phyloP scores from a whole-genome alignment of 345 rosid species.

The Erucastrum elatum region DNA sequence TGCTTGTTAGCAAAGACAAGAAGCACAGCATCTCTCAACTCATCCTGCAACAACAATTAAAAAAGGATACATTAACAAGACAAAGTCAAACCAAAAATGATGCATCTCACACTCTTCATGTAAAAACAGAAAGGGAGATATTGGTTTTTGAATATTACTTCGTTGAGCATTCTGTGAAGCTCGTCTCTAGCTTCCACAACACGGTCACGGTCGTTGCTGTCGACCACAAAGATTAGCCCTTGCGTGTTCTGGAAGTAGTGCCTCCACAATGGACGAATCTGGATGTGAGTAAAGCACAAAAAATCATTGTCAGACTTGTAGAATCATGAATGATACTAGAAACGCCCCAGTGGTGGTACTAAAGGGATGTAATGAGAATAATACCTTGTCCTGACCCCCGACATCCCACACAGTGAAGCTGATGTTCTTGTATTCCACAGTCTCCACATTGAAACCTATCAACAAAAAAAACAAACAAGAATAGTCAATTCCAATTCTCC shows the following conservation, averaged over 20 bases:
- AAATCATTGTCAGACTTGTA: not conserved
- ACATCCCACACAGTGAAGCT: constrained; percentile 85
- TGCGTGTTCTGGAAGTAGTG: constrained; percentile 78
- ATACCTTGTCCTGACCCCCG: constrained; percentile 78
- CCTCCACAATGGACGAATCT: constrained; percentile 81
- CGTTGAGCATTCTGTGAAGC: constrained; percentile 74
- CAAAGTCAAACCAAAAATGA: not conserved
- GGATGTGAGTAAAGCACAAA: not conserved
- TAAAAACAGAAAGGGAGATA: not conserved
- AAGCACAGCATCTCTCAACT: constrained; percentile 71
- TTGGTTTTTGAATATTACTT: constrained; percentile 37
- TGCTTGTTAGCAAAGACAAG: constrained; percentile 75
- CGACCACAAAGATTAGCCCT: constrained; percentile 73
- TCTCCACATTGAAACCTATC: constrained; percentile 77
- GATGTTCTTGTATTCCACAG: constrained; percentile 78
- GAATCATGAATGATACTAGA: not conserved
- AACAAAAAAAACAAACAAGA: too few species aligned
- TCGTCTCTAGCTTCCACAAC: constrained; percentile 78
- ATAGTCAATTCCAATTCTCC: too few species aligned
- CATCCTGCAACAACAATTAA: constrained; percentile 54
- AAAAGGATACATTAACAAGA: not conserved
- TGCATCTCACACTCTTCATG: too few species aligned
- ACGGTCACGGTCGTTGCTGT: constrained; percentile 76
- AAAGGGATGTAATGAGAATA: too few species aligned
- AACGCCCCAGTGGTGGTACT: not conserved